Conservation (phyloP, 1,284 basidiomycete genomes). For the Cutaneotrichosporon spelunceum region DNA sequence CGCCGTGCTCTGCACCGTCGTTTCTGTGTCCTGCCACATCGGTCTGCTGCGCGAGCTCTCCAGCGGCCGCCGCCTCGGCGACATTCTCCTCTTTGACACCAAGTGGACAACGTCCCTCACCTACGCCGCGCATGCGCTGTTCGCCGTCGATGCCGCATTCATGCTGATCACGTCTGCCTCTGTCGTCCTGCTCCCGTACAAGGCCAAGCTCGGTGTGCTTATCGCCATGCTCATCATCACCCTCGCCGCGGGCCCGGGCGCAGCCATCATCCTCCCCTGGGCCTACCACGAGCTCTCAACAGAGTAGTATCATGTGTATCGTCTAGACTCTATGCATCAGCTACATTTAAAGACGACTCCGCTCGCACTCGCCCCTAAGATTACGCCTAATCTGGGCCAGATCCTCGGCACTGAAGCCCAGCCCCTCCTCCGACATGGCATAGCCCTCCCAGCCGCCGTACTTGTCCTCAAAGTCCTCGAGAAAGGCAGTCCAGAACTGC, state of each 20-base stretch:
- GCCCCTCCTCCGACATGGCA: constrained; percentile 2
- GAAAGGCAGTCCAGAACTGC: constrained; percentile 11
- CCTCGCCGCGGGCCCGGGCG: constrained; percentile 13
- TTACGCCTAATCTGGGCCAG: constrained; percentile 15
- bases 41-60: constrained; percentile 10
- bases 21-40: constrained; percentile 5
- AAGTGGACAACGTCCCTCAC: neutral
- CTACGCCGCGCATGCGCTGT: constrained; percentile 14
- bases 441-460: constrained; percentile 21
- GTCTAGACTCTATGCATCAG: neutral
- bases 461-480: constrained; percentile 9
- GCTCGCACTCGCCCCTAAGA: constrained; percentile 8
- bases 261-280: constrained; percentile 18
- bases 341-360: neutral
- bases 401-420: constrained; percentile 14
- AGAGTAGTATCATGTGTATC: constrained; percentile 3
- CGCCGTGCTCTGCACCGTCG: constrained; percentile 2
- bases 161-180: constrained; percentile 4
- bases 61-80: constrained; percentile 1
- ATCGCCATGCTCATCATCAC: constrained; percentile 1
- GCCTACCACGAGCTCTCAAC: constrained; percentile 11
- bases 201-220: neutral
- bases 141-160: constrained; percentile 14
- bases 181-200: neutral
- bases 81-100: constrained; percentile 13